phyloP scores from a whole-genome alignment of 1,139 yeast genomes.

The Chernovozyma aurita region DNA sequence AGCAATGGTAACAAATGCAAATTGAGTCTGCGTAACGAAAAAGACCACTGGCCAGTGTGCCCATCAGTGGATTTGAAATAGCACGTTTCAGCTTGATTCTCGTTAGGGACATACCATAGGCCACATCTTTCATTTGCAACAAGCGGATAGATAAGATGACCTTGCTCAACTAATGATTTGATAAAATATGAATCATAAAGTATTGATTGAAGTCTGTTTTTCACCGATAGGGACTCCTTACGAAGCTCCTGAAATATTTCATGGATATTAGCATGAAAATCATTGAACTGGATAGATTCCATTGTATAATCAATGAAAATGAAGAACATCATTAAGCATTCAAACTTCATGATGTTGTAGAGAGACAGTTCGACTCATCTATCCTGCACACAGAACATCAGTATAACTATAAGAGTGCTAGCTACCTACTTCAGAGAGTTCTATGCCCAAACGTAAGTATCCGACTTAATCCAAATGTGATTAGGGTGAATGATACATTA shows the following conservation, averaged over 20 bases:
- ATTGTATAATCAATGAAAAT: not conserved
- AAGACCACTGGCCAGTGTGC: slow-evolving; percentile 75
- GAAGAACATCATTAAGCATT: no score
- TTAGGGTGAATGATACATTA: no score
- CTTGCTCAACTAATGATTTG: slow-evolving; percentile 10
- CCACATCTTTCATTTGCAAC: slow-evolving; percentile 87
- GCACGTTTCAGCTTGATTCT: slow-evolving; percentile 37
- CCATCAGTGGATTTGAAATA: slow-evolving; percentile 93
- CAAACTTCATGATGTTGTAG: no score
- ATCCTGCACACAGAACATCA: no score
- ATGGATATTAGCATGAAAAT: slow-evolving; percentile 14
- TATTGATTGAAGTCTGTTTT: slow-evolving; percentile 69
- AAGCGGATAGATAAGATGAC: slow-evolving; percentile 28
- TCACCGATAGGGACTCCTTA: slow-evolving; percentile 51
- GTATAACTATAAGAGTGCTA: no score
- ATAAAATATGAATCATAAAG: slow-evolving; percentile 48
- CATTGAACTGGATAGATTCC: not conserved
- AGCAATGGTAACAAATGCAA: slow-evolving; percentile 59
- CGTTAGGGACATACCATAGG: slow-evolving; percentile 68
- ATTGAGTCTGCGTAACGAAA: slow-evolving; percentile 69
- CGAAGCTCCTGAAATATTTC: slow-evolving; percentile 34
- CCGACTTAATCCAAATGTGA: no score
- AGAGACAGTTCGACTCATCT: no score
- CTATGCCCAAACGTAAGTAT: no score
- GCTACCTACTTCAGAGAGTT: no score